A percentile compares a stretch with the other conserved stretches of the same genome.
Conservation (phyloP, 805 yeast genomes). For the Ogataea corticis region DNA sequence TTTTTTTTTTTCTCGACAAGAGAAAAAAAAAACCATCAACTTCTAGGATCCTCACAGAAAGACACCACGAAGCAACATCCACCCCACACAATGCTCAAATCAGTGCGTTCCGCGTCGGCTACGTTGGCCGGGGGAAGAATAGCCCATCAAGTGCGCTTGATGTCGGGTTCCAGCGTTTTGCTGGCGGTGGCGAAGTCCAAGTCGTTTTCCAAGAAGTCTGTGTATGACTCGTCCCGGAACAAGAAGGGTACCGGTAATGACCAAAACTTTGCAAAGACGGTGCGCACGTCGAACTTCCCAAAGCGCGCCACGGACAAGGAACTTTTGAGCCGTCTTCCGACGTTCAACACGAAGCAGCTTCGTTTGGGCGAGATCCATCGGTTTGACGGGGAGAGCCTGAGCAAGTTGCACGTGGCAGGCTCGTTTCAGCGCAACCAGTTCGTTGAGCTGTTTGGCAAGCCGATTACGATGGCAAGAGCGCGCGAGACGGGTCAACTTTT, state of each 20-base stretch:
- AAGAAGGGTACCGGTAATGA: conserved; percentile 37
- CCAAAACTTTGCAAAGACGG: conserved; percentile 27
- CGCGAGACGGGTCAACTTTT: conserved; percentile 44
- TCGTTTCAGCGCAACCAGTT: conserved; percentile 68
- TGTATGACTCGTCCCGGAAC: conserved; percentile 26
- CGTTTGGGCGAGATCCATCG: conserved; percentile 34
- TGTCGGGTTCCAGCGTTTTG: conserved; percentile 12
- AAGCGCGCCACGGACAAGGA: conserved; percentile 24
- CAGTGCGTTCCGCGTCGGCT: background rate
- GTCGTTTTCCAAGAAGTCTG: conserved; percentile 31
- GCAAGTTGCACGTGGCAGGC: conserved; percentile 53
- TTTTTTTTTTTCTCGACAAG: too few relatives aligned
- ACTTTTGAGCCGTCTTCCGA: conserved; percentile 21
- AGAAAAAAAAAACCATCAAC: background rate
- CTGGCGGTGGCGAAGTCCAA: conserved; percentile 29
- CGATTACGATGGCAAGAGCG: conserved; percentile 58
- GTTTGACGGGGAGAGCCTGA: conserved; percentile 44
- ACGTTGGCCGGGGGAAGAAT: background rate
- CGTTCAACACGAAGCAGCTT: conserved; percentile 17
- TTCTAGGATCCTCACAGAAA: background rate
- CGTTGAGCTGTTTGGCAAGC: conserved; percentile 62
- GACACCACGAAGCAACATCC: background rate
- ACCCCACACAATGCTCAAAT: conserved; percentile 1
- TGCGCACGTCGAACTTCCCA: conserved; percentile 26
- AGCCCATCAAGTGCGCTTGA: conserved; percentile 10